These are phyloP conservation scores for Hyaloperonospora arabidopsidis DNA, from an alignment of 352 stramenopile genomes.

Conservation along the genomic window DNA sequence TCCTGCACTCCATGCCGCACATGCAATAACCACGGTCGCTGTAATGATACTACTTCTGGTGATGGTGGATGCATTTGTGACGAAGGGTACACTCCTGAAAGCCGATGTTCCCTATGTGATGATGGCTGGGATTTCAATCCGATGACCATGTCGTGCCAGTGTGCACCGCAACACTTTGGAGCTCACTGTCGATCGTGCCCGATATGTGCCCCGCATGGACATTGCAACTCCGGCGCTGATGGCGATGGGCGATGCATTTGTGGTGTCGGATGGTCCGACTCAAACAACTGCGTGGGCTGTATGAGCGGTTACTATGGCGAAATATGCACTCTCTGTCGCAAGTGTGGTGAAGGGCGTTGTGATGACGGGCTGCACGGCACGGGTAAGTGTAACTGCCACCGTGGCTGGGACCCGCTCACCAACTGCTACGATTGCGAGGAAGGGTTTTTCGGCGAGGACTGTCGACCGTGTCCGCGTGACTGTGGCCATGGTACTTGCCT, in stretches of 20 bases:
- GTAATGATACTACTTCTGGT: conserved; percentile 57
- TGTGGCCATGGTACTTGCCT: conserved; percentile 70
- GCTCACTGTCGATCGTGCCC: conserved; percentile 70
- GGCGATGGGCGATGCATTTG: conserved; percentile 81
- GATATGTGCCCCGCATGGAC: conserved; percentile 77
- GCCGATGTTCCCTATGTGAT: conserved; percentile 69
- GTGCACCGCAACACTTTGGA: conserved; percentile 74
- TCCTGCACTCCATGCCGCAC: conserved; percentile 71
- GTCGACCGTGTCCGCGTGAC: conserved; percentile 51
- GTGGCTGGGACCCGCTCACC: conserved; percentile 57
- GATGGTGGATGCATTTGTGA: conserved; percentile 79
- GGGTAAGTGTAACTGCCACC: conserved; percentile 77
- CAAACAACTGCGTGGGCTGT: conserved; percentile 84
- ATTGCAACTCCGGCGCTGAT: conserved; percentile 76
- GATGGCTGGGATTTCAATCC: conserved; percentile 85
- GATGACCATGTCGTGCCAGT: conserved; percentile 82
- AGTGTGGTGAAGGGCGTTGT: conserved; percentile 72
- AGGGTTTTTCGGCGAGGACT: conserved; percentile 76
- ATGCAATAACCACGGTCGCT: conserved; percentile 78
- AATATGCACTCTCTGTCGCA: conserved; percentile 60
- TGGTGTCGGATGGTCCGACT: conserved; percentile 78
- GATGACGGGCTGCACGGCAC: conserved; percentile 70
- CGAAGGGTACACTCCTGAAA: conserved; percentile 71
- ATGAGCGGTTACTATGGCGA: conserved; percentile 77
- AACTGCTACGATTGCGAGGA: conserved; percentile 83